Evolutionary conservation across 495 filamentous ascomycete genomes (phyloP), one percentile per base, ranked within the genome.

Genomic region (Hypoxylon subgilvum): DNA sequence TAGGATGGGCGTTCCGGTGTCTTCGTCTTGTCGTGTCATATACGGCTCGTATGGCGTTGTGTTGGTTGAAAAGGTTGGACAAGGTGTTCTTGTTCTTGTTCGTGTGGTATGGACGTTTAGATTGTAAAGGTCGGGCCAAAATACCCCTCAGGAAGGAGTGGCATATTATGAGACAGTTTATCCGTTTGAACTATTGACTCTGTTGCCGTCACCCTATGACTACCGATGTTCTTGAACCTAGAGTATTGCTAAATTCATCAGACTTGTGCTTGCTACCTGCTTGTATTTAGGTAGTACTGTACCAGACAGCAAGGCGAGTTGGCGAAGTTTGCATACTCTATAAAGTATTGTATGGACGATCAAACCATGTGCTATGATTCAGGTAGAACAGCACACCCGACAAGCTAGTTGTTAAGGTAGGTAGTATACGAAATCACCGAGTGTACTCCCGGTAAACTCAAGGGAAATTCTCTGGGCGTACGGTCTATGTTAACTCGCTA

Each of bases 11-110:
- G 38, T 61, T 50, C 44, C 16, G 50, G 47, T 17, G 45, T 18
- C 14, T 53, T 35, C 41, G 17, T 55, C 22, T 10, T 50, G n/a
- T 48, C 39, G 30, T 43, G 40, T 31, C n/a, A n/a, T n/a, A n/a
- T 54, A 53, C 16, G 21, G 42, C n/a, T 36, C 23, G n/a, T n/a
- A n/a, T n/a, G 57, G 57, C 38, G 57, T 61, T 50, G 2, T 39
- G 35, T 50, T 21, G 18, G n/a, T 47, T 9, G 41, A 31, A 17
- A 42, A 23, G 32, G 22, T 17, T 17, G 40, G 50, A 35, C 19
- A 25, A 25, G 32, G n/a, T n/a, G n/a, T n/a, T n/a, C 8, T 31
- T 43, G 23, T 45, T 30, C 32, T 39, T 27, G 23, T 27, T 27
- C 23, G 3, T 13, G 36, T 38, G 56, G 61, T 18, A 45, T 39